These are phyloP conservation scores for Fusarium chuoi DNA, from an alignment of 2,329 filamentous ascomycete species.

Conservation along the genomic window DNA sequence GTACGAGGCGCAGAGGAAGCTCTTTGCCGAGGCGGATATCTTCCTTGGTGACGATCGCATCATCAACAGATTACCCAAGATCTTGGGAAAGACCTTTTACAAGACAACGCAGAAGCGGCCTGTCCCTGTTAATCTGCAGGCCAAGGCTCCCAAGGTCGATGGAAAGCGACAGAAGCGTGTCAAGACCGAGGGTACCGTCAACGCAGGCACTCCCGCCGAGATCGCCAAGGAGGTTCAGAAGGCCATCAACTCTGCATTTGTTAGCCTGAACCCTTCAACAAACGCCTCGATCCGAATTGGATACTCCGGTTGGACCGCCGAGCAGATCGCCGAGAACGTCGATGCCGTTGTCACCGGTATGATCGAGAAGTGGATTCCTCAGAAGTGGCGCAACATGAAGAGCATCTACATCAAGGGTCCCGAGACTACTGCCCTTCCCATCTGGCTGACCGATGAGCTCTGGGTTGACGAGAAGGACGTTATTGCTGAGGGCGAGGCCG, in stretches of 20 bases:
- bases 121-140: constrained; percentile 79
- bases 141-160: constrained; percentile 69
- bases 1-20: constrained; percentile 86
- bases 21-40: constrained; percentile 87
- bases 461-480: constrained; percentile 83
- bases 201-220: constrained; percentile 67
- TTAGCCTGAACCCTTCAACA: constrained; percentile 81
- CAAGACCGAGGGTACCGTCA: constrained; percentile 53
- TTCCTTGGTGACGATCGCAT: constrained; percentile 95
- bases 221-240: constrained; percentile 85
- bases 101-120: constrained; percentile 84
- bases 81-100: constrained; percentile 94
- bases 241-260: constrained; percentile 79
- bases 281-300: constrained; percentile 86
- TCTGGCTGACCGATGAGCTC: constrained; percentile 92
- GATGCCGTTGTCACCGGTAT: constrained; percentile 75
- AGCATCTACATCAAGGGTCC: constrained; percentile 91
- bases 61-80: constrained; percentile 75
- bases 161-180: constrained; percentile 67
- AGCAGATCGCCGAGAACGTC: constrained; percentile 84
- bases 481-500: constrained; percentile 69
- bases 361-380: constrained; percentile 82
- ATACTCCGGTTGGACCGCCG: constrained; percentile 75
- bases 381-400: constrained; percentile 88
- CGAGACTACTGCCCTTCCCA: constrained; percentile 87